Evolutionary conservation across 495 filamentous ascomycete genomes (phyloP), one percentile per base, ranked within the genome.

Genomic region (Podospora comata): DNA sequence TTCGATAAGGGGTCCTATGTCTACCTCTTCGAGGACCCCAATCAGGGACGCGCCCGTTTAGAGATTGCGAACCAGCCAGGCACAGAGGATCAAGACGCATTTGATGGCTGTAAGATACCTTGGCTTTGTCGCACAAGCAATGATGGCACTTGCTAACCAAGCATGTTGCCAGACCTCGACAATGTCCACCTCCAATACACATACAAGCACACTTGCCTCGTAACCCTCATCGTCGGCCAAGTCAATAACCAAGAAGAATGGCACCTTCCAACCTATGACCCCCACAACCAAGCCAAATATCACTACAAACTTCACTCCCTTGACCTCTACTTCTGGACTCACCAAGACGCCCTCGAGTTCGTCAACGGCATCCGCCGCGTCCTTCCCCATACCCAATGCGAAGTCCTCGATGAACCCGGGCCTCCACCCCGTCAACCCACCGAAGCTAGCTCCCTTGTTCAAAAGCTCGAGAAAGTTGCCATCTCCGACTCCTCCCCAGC

Each of bases 1-100:
- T 97, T 97, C 78, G 91, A 94, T 75, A 94, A 94, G 74, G 87
- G 87, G 61, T 96, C 92, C 16, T 96, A 96, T 72, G 81, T 97
- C 54, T 97, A 96, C 76, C 79, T 97, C 28, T 94, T 93, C 76
- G 88, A 92, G 71, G 90, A 92, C 78, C 84, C 88, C 5, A 79
- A 83, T 55, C 84, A 88, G 67, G 85, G 85, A 57, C 87, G 86
- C 71, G 88, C 89, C 34, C 87, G 92, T 59, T 72, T 96, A 60
- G 93, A 97, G 79, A 84, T 97, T 69, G 93, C 93, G 54, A 97
- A 97, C 77, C 88, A 93, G 70, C 89, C 92, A 2, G 93, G 93
- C 26, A 91, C 88, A 19, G 83, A 89, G n/a, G 88, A 93, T 55
- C 93, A 97, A 77, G 93, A 97, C 84, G 91, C 92, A 44, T 95